Percentiles rank a stretch among this genome's conserved stretches.
phyloP scores from a whole-genome alignment of 1,284 basidiomycete species.

The Wolfiporia cocos region DNA sequence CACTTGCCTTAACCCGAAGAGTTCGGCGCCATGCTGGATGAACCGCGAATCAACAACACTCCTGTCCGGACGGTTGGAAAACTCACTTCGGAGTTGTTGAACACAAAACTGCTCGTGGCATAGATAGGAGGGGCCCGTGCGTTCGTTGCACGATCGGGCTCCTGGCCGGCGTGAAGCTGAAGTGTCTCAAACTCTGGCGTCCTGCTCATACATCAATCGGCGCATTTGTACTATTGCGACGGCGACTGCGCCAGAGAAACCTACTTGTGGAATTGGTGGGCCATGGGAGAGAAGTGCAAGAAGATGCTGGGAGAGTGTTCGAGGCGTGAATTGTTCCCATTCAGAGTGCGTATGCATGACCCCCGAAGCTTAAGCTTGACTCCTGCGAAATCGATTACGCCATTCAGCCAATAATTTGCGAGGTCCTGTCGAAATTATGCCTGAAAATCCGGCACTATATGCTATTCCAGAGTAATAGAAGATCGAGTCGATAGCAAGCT shows the following conservation, averaged over 20 bases:
- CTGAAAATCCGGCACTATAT: too few relatives aligned
- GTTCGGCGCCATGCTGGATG: slow-evolving; percentile 71
- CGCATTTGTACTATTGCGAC: background rate
- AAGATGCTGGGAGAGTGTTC: too few relatives aligned
- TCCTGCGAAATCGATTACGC: too few relatives aligned
- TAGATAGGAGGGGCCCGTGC: slow-evolving; percentile 85
- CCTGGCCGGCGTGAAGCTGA: slow-evolving; percentile 80
- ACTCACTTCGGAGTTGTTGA: slow-evolving; percentile 67
- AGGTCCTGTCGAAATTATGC: too few relatives aligned
- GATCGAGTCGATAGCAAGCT: too few relatives aligned
- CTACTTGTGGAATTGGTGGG: slow-evolving; percentile 21
- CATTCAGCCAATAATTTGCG: too few relatives aligned
- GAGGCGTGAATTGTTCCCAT: too few relatives aligned
- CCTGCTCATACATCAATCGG: slow-evolving; percentile 29
- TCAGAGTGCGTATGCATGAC: too few relatives aligned
- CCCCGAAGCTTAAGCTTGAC: too few relatives aligned
- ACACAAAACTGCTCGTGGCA: slow-evolving; percentile 71
- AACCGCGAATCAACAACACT: background rate
- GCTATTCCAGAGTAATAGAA: too few relatives aligned
- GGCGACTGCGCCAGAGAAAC: background rate
- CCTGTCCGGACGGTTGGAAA: background rate
- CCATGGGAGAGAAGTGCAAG: slow-evolving; percentile 11
- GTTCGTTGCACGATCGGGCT: slow-evolving; percentile 64
- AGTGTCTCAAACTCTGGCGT: slow-evolving; percentile 77
- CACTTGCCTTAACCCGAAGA: slow-evolving; percentile 66